Evolutionary conservation across 768 basidiomycete genomes (phyloP).

Genomic region (Lactarius evosmus): DNA sequence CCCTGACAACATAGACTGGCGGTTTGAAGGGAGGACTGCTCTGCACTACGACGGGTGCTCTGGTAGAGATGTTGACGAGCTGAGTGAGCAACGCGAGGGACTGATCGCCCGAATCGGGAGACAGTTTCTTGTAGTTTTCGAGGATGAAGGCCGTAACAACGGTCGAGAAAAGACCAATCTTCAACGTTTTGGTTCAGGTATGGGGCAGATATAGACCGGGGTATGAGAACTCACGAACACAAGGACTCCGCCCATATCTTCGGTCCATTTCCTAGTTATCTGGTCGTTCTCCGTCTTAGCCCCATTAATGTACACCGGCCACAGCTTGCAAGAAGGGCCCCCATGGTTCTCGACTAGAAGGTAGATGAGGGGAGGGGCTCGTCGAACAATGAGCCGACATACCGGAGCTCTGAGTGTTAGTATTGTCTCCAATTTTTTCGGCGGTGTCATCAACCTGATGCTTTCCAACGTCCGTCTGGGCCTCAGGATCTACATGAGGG

Average conservation of each 20-base stretch:
- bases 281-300: not conserved
- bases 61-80: not conserved
- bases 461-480: not conserved
- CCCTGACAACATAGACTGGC: not conserved
- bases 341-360: not conserved
- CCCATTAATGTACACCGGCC: not conserved
- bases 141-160: constrained; percentile 1
- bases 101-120: not conserved
- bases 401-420: not conserved
- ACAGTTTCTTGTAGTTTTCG: not conserved
- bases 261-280: not conserved
- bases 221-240: not conserved
- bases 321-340: not conserved
- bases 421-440: not conserved
- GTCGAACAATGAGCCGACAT: not conserved
- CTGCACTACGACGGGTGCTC: not conserved
- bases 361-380: not conserved
- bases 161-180: not conserved
- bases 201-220: too few relatives aligned
- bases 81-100: constrained; percentile 1
- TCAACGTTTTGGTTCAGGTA: not conserved
- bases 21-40: not conserved
- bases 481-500: not conserved
- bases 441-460: not conserved
- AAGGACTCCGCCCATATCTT: not conserved